Conservation (phyloP, 1,139 yeast species). For the Scheffersomyces insectosa region DNA sequence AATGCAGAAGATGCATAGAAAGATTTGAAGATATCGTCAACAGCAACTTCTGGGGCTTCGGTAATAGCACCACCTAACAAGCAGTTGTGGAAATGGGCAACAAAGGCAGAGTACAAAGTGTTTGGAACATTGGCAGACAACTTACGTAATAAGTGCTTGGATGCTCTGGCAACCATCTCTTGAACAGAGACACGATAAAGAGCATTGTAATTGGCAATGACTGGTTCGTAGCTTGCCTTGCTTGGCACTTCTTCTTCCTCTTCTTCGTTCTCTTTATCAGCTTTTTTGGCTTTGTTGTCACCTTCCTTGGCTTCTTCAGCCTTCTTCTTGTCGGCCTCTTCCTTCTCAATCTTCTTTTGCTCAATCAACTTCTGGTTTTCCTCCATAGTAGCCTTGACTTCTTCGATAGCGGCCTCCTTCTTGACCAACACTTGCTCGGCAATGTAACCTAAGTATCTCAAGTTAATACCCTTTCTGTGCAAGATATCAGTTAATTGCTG, state of each 20-base stretch:
- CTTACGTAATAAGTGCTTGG: conserved; percentile 70
- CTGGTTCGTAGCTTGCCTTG: conserved; percentile 44
- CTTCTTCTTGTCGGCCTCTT: conserved; percentile 20
- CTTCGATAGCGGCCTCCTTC: conserved; percentile 25
- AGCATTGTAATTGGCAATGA: conserved; percentile 43
- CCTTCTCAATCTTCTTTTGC: conserved; percentile 19
- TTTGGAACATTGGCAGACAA: conserved; percentile 51
- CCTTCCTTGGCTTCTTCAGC: conserved; percentile 18
- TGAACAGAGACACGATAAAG: conserved; percentile 52
- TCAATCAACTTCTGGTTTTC: conserved; percentile 26
- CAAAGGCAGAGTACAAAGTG: conserved; percentile 55
- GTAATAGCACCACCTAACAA: conserved; percentile 56
- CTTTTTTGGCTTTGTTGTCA: conserved; percentile 31
- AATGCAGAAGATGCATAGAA: conserved; percentile 47
- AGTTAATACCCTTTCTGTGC: conserved; percentile 82
- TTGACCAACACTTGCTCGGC: conserved; percentile 34
- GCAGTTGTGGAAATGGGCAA: conserved; percentile 74
- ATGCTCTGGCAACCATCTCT: conserved; percentile 78
- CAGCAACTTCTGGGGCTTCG: conserved; percentile 39
- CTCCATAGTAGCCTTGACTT: conserved; percentile 20
- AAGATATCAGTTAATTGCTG: conserved; percentile 63
- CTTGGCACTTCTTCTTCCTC: conserved; percentile 33
- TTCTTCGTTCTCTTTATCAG: conserved; percentile 16
- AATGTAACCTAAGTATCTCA: conserved; percentile 80
- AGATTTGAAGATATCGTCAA: conserved; percentile 43